Evolutionary conservation across 2,329 filamentous ascomycete species (phyloP), one percentile per base, ranked within the genome.

Genomic region (Calcarisporium arbuscula): DNA sequence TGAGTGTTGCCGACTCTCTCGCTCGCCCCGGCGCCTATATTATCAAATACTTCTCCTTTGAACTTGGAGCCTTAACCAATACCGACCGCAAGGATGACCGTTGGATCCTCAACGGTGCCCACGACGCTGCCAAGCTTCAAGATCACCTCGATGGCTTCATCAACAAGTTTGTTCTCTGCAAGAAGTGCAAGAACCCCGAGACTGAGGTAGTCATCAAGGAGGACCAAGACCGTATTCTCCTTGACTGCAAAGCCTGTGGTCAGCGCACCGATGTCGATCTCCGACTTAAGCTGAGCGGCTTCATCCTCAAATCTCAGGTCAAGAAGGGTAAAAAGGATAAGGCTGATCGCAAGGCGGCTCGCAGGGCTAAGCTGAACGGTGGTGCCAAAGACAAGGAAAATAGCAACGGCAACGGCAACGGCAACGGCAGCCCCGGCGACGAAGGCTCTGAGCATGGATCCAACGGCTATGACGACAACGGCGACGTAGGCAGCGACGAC

Each of bases 11-110:
- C 53, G 74, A 85, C 56, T 94, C 90, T 44, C 80, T 98, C 51
- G 87, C 86, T 54, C 90, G 92, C 52, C 90, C 90, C 46, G 87
- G 89, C 47, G 74, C 86, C 57, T 94, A 95, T 63, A 78, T 98
- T 60, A 96, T 98, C 81, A 98, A 98, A 73, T 98, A 94, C 73
- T 98, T 98, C 57, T 92, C 92, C 53, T 96, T 98, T 62, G 92
- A 98, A 69, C 81, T 98, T 39, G 92, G 92, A 61, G 92, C 92
- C 52, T 92, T 96, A 72, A 95, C 92, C 71, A 96, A 95, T 70
- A 89, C 88, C 52, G 92, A 95, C 60, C 90, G 92, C 48, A 81
- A 87, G 54, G 90, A 96, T 62, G 92, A 98, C 62, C 92, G 92
- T 61, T 98, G 92, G 90, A 98, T 98, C 69, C 96, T 98, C 77